Base-by-base conservation (phyloP, 2,329 filamentous ascomycete genomes). In the Clathrospora elynae region DNA sequence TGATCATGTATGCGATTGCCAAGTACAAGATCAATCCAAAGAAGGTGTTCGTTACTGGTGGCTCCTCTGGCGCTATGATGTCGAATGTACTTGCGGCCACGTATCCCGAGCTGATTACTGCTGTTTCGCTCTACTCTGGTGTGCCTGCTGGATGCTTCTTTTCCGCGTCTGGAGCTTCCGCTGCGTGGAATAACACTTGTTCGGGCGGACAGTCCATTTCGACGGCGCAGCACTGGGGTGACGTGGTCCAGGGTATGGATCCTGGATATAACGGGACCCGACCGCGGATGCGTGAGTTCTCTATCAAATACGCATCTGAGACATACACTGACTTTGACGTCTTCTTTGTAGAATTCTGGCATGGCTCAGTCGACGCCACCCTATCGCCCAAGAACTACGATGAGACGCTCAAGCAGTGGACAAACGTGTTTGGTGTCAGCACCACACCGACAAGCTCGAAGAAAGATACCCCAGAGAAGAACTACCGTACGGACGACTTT, bases 141-240 rank as follows among this genome's bases (percentile, higher is more conserved):
- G 78, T 80, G 1, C 75, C 79, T 0, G 78, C 76, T 17, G 78
- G 77, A 3, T 82, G 80, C 58, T 82, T 79, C 48, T 71, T 75
- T 1, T 73, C 67, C 26, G 59, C 68, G 6, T 64, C 71, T 1
- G 71, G 71, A 9, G 68, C 66, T 24, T 73, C 73, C 1, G 65
- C 71, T 35, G 71, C 67, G 0, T 81, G 79, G 78, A 82, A 80
- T 66, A 71, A 64, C 29, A 71, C 72, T 1, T 83, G 80, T 63
- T 72, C 79, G 1, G 62, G 70, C 17, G 79, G 79, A 3, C 64
- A 75, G 29, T 63, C 76, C 36, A 71, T 71, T 35, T 67, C 72
- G 14, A 74, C 74, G 0, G 70, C 74, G 1, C 61, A 73, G 48
- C 67, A 75, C 38, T 82, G 79, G 78, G 75, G 75, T 8, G 68